Base-by-base conservation (phyloP, 176 grass and related monocot species). In the Luzula sylvatica region DNA sequence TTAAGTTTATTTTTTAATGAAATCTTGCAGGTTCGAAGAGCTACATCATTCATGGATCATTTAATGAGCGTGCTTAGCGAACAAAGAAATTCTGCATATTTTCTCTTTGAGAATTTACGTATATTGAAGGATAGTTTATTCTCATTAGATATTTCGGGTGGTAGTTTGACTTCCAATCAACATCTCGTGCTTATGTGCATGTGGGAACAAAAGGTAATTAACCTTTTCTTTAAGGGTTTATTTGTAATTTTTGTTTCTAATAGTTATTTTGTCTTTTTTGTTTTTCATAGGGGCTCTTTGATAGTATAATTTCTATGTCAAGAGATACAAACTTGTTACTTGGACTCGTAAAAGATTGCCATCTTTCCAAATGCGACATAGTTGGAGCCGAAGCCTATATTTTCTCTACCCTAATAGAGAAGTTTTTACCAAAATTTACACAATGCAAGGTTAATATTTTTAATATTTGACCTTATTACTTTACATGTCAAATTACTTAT, bases 151-250 rank as follows among this genome's bases (percentile, higher is more conserved):
- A 63, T 32, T 77, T 78, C 60, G 65, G 66, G 50, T 77, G 77
- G 90, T 81, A 80, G 20, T 41, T 28, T 95, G 46, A 73, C 77
- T 50, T 56, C 62, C 46, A 70, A 54, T 55, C 89, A 95, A 69
- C 68, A 69, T 77, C 43, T 48, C 22, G 58, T 95, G 11, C 24
- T 85, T 26, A 76, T 61, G 71, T 78, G 73, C 58, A 82, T 95
- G 73, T 85, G 80, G 83, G 55, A 69, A 35, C 83, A 95, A 74
- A 95, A 95, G 84, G 83, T 95, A 84, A 35, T 35, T 35, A 35
- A 9, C 20, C 21, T 69, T 70, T 67, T 53, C 32, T 15, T 40
- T 1, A 43, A 41, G 29, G 8, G 44, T 53, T 21, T 30, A 40
- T 38, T 7, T 51, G 11, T 5, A 51, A 23, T 11, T 55, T 42